phyloP scores from a whole-genome alignment of 164 flowering plant genomes.

The Platanus orientalis region DNA sequence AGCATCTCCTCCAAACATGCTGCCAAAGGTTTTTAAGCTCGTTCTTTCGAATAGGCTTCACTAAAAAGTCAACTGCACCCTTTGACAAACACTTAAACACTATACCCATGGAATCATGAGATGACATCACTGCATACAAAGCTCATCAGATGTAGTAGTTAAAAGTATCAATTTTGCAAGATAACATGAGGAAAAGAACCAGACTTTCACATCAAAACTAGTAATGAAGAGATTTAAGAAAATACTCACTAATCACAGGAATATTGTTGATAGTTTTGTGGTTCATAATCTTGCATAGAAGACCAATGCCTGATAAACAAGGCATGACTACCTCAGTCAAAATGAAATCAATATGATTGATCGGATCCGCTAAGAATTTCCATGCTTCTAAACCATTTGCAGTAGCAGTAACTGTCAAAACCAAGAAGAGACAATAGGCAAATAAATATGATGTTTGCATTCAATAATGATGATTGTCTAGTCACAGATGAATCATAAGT shows the following conservation, averaged over 20 bases:
- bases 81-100: conserved; percentile 67
- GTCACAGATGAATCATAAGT: too few species aligned
- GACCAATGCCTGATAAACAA: conserved; percentile 61
- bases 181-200: conserved; percentile 1
- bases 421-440: not conserved
- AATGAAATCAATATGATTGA: conserved; percentile 60
- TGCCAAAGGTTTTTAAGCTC: conserved; percentile 79
- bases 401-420: conserved; percentile 51
- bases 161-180: conserved; percentile 17
- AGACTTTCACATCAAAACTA: not conserved
- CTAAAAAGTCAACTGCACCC: conserved; percentile 69
- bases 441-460: too few species aligned
- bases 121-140: conserved; percentile 69
- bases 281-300: conserved; percentile 67
- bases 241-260: conserved; percentile 82
- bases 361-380: conserved; percentile 55
- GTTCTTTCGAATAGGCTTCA: conserved; percentile 71
- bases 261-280: conserved; percentile 60
- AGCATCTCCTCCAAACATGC: conserved; percentile 68
- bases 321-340: conserved; percentile 81
- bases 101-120: conserved; percentile 66
- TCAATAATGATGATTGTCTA: too few species aligned
- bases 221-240: conserved; percentile 7
- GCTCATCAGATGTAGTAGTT: conserved; percentile 26
- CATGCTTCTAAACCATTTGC: conserved; percentile 85